phyloP scores from a whole-genome alignment of 2,329 filamentous ascomycete species.

The Simplicillium aogashimaense region DNA sequence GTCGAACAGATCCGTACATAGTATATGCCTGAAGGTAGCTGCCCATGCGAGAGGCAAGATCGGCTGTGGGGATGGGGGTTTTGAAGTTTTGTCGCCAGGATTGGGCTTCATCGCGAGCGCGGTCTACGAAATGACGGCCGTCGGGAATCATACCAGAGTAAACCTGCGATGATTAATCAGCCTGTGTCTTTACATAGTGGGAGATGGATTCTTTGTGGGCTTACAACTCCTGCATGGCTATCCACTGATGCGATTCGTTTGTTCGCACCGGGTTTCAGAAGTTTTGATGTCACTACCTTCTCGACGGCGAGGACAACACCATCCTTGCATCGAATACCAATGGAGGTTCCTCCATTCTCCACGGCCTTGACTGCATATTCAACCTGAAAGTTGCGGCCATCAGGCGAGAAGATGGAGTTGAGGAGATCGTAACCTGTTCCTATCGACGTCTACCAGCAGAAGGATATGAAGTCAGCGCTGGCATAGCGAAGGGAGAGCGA shows the following conservation, averaged over 20 bases:
- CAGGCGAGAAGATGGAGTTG: conserved; percentile 98
- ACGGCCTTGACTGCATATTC: conserved; percentile 99
- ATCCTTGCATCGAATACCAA: conserved; percentile 95
- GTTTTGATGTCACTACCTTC: conserved; percentile 92
- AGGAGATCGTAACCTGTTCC: conserved; percentile 98
- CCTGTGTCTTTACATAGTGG: conserved; percentile 4
- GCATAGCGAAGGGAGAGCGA: not conserved
- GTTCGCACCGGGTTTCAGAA: conserved; percentile 90
- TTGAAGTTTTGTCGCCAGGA: conserved; percentile 93
- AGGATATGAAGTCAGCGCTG: conserved; percentile 5
- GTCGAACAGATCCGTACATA: conserved; percentile 90
- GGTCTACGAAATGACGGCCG: conserved; percentile 87
- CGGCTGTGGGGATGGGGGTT: conserved; percentile 78
- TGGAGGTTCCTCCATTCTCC: conserved; percentile 91
- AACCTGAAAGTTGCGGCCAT: conserved; percentile 98
- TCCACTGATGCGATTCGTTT: conserved; percentile 95
- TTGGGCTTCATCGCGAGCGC: conserved; percentile 86
- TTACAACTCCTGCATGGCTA: conserved; percentile 84
- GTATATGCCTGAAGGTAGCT: conserved; percentile 96
- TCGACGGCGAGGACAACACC: conserved; percentile 93
- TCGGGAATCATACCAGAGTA: conserved; percentile 92
- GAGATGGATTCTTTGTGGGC: conserved; percentile 20
- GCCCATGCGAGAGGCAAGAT: conserved; percentile 87
- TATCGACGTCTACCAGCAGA: conserved; percentile 77
- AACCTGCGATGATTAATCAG: conserved; percentile 48